phyloP scores from a whole-genome alignment of 176 grass and related monocot species.

The Coix lacrymajobi region DNA sequence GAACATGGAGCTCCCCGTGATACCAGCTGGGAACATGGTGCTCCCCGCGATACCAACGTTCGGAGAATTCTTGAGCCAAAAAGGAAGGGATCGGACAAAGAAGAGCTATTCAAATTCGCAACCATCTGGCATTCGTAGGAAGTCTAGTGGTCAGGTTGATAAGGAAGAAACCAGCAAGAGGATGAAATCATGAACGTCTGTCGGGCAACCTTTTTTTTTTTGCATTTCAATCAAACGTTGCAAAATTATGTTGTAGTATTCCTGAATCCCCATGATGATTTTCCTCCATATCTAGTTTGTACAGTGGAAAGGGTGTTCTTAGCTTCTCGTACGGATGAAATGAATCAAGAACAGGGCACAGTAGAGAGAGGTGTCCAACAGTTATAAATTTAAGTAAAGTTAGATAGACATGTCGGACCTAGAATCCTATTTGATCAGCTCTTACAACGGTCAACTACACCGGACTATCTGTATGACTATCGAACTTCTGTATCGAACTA shows the following conservation, averaged over 20 bases:
- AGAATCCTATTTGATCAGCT: slow-evolving; percentile 33
- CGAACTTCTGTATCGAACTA: background rate
- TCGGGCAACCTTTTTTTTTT: background rate
- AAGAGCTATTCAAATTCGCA: slow-evolving; percentile 26
- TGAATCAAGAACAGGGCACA: background rate
- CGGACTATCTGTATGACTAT: slow-evolving; percentile 8
- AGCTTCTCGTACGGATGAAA: background rate
- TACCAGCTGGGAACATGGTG: slow-evolving; percentile 49
- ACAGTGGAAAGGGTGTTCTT: background rate
- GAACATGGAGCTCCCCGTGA: slow-evolving; percentile 45
- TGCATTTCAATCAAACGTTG: background rate
- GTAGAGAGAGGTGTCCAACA: background rate
- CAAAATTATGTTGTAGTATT: background rate
- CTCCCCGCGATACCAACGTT: slow-evolving; percentile 72
- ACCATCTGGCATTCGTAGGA: slow-evolving; percentile 20
- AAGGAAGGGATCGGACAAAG: slow-evolving; percentile 22
- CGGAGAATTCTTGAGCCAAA: slow-evolving; percentile 58
- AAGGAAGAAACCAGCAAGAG: slow-evolving; percentile 49
- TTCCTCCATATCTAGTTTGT: background rate
- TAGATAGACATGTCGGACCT: slow-evolving; percentile 29
- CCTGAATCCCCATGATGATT: background rate
- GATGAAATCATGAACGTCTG: slow-evolving; percentile 30
- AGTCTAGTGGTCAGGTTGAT: slow-evolving; percentile 1
- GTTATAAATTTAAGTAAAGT: background rate
- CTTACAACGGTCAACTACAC: slow-evolving; percentile 39